A percentile compares a stretch with the other conserved stretches of the same genome.
These are phyloP conservation scores for Carex cristatella DNA, from an alignment of 176 grass and related monocot species.

Conservation along the genomic window DNA sequence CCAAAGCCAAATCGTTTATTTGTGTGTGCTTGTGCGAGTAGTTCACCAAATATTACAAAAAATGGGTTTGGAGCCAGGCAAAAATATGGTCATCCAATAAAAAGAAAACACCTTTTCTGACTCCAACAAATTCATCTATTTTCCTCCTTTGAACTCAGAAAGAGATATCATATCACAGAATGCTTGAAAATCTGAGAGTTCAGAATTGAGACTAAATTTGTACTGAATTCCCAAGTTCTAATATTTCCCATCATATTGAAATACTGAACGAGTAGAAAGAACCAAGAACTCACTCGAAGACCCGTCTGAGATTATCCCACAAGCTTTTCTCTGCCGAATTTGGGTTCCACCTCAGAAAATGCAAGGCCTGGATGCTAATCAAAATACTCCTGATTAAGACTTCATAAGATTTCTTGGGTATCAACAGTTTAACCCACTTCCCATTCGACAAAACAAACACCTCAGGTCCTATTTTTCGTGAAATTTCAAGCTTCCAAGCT, in stretches of 20 bases:
- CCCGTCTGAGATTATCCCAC: constrained; percentile 57
- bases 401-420: constrained; percentile 45
- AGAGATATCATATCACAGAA: constrained; percentile 27
- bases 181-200: constrained; percentile 15
- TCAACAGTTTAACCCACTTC: constrained; percentile 52
- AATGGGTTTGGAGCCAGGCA: not conserved
- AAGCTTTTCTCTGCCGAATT: constrained; percentile 46
- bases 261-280: constrained; percentile 22
- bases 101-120: not conserved
- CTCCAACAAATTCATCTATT: not conserved
- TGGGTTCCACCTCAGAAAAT: constrained; percentile 65
- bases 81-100: not conserved
- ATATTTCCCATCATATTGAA: not conserved
- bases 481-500: constrained; percentile 54
- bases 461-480: constrained; percentile 28
- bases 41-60: not conserved
- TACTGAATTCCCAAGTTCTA: not conserved
- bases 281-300: constrained; percentile 42
- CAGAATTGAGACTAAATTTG: not conserved
- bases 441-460: constrained; percentile 38
- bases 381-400: constrained; percentile 32
- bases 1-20: not conserved
- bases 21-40: not conserved
- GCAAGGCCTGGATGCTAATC: constrained; percentile 53
- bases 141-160: not conserved